A percentile compares a stretch with the other conserved stretches of the same genome.
Conservation (phyloP, 2,329 filamentous ascomycete genomes). For the Diplodia mutila region DNA sequence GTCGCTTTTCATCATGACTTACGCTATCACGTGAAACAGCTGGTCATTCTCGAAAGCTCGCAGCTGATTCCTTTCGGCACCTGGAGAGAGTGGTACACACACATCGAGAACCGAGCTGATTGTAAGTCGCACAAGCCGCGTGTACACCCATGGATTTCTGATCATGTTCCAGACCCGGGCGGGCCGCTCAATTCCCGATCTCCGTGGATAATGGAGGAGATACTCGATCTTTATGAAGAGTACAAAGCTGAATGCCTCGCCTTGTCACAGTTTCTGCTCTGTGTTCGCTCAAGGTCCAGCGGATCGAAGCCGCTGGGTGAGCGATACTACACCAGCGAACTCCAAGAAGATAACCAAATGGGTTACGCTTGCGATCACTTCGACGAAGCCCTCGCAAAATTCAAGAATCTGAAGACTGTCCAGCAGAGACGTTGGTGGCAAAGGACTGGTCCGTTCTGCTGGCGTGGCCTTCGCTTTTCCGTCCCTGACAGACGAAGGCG, state of each 20-base stretch:
- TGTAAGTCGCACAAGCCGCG: neutral
- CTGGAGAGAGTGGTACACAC: slow-evolving; percentile 4
- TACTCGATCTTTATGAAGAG: neutral
- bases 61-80: slow-evolving; percentile 3
- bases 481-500: neutral
- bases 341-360: neutral
- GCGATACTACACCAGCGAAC: neutral
- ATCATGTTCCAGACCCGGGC: neutral
- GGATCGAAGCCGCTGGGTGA: neutral
- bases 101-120: neutral
- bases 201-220: neutral
- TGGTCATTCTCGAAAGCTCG: neutral
- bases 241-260: slow-evolving; percentile 1
- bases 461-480: slow-evolving; percentile 1
- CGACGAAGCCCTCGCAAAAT: slow-evolving; percentile 2
- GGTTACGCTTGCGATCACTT: slow-evolving; percentile 4
- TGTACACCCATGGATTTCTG: neutral
- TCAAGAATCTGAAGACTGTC: slow-evolving; percentile 5
- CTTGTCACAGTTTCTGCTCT: neutral
- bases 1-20: slow-evolving; percentile 6
- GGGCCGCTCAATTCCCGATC: neutral
- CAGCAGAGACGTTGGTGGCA: slow-evolving; percentile 10
- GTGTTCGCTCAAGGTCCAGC: neutral
- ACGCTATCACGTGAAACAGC: slow-evolving; percentile 11
- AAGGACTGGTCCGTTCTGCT: neutral